These are phyloP conservation scores for Lithohypha guttulata DNA, from an alignment of 2,329 filamentous ascomycete species.

Conservation along the genomic window DNA sequence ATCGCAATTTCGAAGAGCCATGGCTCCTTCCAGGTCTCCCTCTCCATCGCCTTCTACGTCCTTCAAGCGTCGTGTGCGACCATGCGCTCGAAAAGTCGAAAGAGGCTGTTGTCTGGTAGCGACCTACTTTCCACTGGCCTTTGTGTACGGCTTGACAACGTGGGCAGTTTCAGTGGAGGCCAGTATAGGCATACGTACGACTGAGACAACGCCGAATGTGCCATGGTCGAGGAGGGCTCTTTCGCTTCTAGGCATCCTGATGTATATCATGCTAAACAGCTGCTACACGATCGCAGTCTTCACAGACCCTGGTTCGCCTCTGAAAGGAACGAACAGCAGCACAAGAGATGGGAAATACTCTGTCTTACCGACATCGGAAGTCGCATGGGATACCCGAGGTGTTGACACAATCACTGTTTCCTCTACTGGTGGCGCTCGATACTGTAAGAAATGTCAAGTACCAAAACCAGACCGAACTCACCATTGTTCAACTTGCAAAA, in stretches of 20 bases:
- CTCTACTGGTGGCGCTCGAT: constrained; percentile 73
- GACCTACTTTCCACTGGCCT: constrained; percentile 75
- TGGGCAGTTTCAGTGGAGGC: constrained; percentile 89
- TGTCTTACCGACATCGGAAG: constrained; percentile 64
- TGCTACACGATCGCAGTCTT: constrained; percentile 91
- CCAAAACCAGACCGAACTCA: constrained; percentile 92
- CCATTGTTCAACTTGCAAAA: constrained; percentile 89
- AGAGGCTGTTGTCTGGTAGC: constrained; percentile 70
- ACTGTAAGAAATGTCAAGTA: constrained; percentile 94
- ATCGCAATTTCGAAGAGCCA: too few relatives aligned
- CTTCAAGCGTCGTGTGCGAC: constrained; percentile 32
- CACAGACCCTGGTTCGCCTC: constrained; percentile 67
- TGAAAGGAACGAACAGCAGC: constrained; percentile 20
- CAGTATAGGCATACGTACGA: constrained; percentile 47
- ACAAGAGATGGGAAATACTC: constrained; percentile 48
- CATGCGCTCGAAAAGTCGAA: constrained; percentile 49
- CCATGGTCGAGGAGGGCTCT: constrained; percentile 34
- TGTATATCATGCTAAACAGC: constrained; percentile 74
- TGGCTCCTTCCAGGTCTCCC: constrained; percentile 22
- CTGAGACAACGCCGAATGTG: constrained; percentile 14
- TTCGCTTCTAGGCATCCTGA: constrained; percentile 54
- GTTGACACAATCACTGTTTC: constrained; percentile 82
- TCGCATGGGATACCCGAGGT: constrained; percentile 30
- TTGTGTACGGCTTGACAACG: constrained; percentile 80
- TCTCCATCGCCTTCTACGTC: constrained; percentile 30